Percentiles rank a stretch among this genome's conserved stretches.
phyloP scores from a whole-genome alignment of 2,329 filamentous ascomycete genomes.

The Alternaria sp. region DNA sequence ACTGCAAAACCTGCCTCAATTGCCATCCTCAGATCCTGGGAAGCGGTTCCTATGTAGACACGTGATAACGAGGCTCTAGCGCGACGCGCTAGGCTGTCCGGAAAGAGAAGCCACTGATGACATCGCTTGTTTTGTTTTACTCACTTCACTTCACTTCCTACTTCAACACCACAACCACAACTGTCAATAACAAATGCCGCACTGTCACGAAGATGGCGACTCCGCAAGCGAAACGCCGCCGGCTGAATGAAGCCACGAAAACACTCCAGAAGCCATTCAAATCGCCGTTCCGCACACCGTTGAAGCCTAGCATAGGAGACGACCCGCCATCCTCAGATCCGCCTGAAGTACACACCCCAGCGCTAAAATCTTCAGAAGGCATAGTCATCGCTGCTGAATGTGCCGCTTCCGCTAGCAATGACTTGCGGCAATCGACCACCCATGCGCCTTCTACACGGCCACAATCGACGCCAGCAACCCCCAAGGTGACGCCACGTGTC shows the following conservation, averaged over 20 bases:
- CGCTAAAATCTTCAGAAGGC: neutral
- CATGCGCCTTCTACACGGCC: neutral
- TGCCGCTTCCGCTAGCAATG: constrained; percentile 6
- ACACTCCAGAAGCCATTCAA: constrained; percentile 75
- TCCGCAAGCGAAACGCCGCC: constrained; percentile 68
- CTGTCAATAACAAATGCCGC: constrained; percentile 23
- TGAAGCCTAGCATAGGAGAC: constrained; percentile 37
- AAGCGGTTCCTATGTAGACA: neutral
- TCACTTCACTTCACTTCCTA: neutral
- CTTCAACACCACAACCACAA: neutral
- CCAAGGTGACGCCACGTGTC: constrained; percentile 11
- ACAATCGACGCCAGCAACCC: constrained; percentile 13
- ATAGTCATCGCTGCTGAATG: neutral
- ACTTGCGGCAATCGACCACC: neutral
- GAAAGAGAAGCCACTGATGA: constrained; percentile 13
- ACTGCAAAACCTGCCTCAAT: neutral
- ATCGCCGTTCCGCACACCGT: constrained; percentile 68
- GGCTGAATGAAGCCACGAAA: constrained; percentile 65
- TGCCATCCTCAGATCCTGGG: neutral
- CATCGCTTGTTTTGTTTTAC: constrained; percentile 3
- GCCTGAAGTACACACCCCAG: constrained; percentile 23
- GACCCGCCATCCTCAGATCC: constrained; percentile 40
- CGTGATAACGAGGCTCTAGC: constrained; percentile 16
- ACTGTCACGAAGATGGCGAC: constrained; percentile 54
- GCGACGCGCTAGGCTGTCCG: constrained; percentile 12